phyloP scores from a whole-genome alignment of 805 yeast genomes.

The Priceomyces haplophilus region DNA sequence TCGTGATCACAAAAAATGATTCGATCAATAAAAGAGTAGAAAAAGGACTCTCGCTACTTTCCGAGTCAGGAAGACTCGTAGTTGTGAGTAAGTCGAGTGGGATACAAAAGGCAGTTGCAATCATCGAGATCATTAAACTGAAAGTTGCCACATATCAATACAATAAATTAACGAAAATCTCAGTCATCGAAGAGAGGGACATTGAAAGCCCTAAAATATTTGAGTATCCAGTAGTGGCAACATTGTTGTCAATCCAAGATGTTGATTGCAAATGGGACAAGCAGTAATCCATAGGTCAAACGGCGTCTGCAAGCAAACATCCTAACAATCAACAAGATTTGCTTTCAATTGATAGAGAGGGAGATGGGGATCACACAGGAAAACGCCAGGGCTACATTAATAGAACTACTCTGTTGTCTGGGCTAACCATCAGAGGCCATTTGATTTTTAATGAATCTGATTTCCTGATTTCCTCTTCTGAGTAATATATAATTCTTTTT shows the following conservation, averaged over 20 bases:
- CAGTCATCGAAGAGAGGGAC: slow-evolving; percentile 1
- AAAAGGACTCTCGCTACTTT: slow-evolving; percentile 6
- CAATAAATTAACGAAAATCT: slow-evolving; percentile 11
- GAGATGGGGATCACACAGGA: too few species aligned
- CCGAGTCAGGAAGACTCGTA: slow-evolving; percentile 7
- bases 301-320: too few species aligned
- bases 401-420: too few species aligned
- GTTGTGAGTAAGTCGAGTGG: slow-evolving; percentile 11
- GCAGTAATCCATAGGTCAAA: background rate
- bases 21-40: slow-evolving; percentile 16
- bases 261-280: background rate
- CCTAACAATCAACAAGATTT: too few species aligned
- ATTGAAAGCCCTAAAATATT: slow-evolving; percentile 3
- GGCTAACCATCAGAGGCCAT: too few species aligned
- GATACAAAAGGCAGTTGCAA: slow-evolving; percentile 15
- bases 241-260: background rate
- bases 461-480: too few species aligned
- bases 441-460: too few species aligned
- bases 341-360: too few species aligned
- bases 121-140: slow-evolving; percentile 16
- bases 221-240: background rate
- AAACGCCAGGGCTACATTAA: too few species aligned
- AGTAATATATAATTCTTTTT: too few species aligned
- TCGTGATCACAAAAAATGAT: slow-evolving; percentile 16
- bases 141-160: slow-evolving; percentile 10